Evolutionary conservation across 805 yeast genomes (phyloP), one percentile per base, ranked within the genome.

Genomic region (Starmera pachycereana): DNA sequence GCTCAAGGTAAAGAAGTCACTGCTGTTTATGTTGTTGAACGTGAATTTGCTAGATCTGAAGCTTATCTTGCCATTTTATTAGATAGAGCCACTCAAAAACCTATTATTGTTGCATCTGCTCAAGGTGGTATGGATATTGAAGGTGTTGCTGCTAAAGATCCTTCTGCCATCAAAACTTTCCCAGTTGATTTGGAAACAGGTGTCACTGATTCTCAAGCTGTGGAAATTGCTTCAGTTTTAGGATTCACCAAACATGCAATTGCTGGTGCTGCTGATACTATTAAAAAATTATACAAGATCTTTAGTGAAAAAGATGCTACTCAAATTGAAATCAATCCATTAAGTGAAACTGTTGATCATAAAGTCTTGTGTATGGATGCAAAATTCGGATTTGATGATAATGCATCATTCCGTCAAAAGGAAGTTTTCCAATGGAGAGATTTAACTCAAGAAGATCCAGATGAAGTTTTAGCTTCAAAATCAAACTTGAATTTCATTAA

Each of bases 81-180:
- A 83, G 97, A 92, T 74, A 87, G 99, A 71, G 75, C 79, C 52
- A 75, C 81, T 51, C 95, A 89, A 68, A 71, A 76, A 52, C 96
- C 97, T 44, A 72, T 92, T 68, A 84, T 92, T 58, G 96, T 92
- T 49, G 96, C 96, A 38, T 88, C 97, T 29, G 72, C 94, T 48
- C 92, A 92, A 70, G 99, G 99, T 71, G 99, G 99, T 72, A 89
- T 92, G 95, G 96, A 92, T 70, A 92, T 92, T 58, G 99, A 92
- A 74, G 96, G 95, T 63, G 97, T 92, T 53, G 99, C 98, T 45
- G 81, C 80, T 52, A 78, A 74, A 54, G 81, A 76, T 64, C 99
- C 99, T 40, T 77, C 76, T 42, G 95, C 95, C 52, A 92, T 92
- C 70, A 81, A 86, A 69, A 80, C 90, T 50, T 87, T 79, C 74